Evolutionary conservation across 106 monocot genomes (phyloP), one percentile per base, ranked within the genome.

Genomic region (Platanthera guangdongensis): DNA sequence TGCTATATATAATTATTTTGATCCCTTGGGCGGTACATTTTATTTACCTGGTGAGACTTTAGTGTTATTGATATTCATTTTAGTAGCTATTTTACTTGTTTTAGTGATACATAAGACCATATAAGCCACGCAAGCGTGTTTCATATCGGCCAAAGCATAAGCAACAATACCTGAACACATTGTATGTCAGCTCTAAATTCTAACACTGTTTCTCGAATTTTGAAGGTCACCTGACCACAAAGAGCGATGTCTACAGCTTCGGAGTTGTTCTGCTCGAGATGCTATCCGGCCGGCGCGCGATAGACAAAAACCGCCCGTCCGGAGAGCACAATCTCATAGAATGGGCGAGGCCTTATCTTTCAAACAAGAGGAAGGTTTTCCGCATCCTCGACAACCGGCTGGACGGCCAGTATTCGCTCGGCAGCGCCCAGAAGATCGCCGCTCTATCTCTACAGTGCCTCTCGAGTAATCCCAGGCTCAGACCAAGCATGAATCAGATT

Each of bases 191-290:
- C 39, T 64, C 28, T 64, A 9, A 14, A 65, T 30, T 65, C 65
- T 65, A 3, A 65, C 32, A 65, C 65, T 11, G 4, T 65, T 65
- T 65, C 11, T 72, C 19, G 50, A 9, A 50, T 72, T 10, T 71
- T 79, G 15, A 52, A 95, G 95, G 95, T 55, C 92, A 92, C 80
- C 75, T 95, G 73, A 85, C 92, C 50, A 46, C 86, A 10, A 95
- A 90, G 81, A 92, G 95, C 72, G 95, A 95, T 47, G 90, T 92
- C 18, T 95, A 92, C 76, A 87, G 95, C 76, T 95, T 95, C n/a
- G 95, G 95, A 2, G 95, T 95, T 8, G 95, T 95, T 47, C 90
- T 95, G 9, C 82, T 95, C 11, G 95, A 95, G 62, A 85, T 95
- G 88, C 28, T 95, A 71, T 90, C 95, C 0, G 95, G 92, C 1